Conservation (phyloP, 441 rosid species). For the Populus trichocarpa region DNA sequence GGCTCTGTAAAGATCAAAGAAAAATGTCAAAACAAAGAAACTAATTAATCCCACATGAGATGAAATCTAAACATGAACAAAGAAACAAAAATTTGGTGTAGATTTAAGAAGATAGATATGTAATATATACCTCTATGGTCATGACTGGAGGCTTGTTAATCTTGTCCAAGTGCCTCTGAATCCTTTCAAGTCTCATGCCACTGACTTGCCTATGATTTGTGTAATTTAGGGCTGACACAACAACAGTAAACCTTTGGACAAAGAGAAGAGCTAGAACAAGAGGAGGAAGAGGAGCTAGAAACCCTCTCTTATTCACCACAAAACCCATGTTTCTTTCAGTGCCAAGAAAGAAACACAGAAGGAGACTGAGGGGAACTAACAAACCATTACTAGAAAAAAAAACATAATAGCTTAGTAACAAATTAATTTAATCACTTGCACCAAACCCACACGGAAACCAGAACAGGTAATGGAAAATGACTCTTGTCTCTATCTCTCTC, state of each 20-base stretch:
- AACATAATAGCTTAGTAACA: background rate
- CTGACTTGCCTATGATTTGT: conserved; percentile 59
- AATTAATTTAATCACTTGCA: conserved; percentile 17
- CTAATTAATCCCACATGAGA: background rate
- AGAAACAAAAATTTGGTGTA: background rate
- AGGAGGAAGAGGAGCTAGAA: conserved; percentile 16
- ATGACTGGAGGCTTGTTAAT: conserved; percentile 76
- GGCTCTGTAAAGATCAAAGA: conserved; percentile 48
- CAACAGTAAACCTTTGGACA: conserved; percentile 13
- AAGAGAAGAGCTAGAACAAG: conserved; percentile 15
- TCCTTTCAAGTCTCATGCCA: conserved; percentile 70
- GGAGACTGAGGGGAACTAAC: conserved; percentile 22
- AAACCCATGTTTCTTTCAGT: conserved; percentile 40
- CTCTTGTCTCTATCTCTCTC: conserved; percentile 12
- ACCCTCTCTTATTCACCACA: conserved; percentile 21
- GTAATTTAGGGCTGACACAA: conserved; percentile 41
- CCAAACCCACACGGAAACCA: conserved; percentile 31
- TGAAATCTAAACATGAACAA: background rate
- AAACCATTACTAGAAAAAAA: conserved; percentile 26
- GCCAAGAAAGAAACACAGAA: conserved; percentile 18
- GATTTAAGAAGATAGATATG: too few relatives aligned
- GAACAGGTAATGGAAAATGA: conserved; percentile 33
- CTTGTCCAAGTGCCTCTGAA: conserved; percentile 73
- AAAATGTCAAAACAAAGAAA: background rate
- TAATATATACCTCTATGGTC: conserved; percentile 57